Percentiles rank a stretch among this genome's conserved stretches.
Evolutionary conservation across 2,329 filamentous ascomycete genomes (phyloP).

Genomic region (Tolypocladium tundrense): DNA sequence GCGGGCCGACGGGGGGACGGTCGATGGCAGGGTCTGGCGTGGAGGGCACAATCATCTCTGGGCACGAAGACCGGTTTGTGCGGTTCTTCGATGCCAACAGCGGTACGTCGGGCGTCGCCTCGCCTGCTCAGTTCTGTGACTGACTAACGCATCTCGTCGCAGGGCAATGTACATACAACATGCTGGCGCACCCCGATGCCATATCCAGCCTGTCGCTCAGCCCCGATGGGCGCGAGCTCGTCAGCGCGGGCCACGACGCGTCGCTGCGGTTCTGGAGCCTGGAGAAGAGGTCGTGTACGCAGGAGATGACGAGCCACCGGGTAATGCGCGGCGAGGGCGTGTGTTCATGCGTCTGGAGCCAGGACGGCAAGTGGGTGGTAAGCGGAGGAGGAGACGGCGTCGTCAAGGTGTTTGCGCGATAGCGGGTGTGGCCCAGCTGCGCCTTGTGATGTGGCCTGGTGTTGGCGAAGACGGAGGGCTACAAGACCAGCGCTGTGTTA

Average conservation of each 20-base stretch:
- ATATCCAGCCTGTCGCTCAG: slow-evolving; percentile 88
- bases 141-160: slow-evolving; percentile 6
- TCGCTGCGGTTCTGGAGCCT: slow-evolving; percentile 94
- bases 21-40: slow-evolving; percentile 63
- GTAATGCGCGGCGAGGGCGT: slow-evolving; percentile 95
- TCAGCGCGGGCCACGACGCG: slow-evolving; percentile 92
- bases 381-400: slow-evolving; percentile 91
- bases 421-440: slow-evolving; percentile 1
- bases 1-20: slow-evolving; percentile 66
- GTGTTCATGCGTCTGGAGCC: slow-evolving; percentile 89
- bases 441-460: neutral
- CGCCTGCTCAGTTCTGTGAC: neutral
- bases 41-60: slow-evolving; percentile 89
- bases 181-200: slow-evolving; percentile 90
- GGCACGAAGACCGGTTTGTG: slow-evolving; percentile 93
- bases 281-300: slow-evolving; percentile 88
- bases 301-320: slow-evolving; percentile 88
- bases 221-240: slow-evolving; percentile 86
- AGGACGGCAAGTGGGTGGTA: slow-evolving; percentile 89
- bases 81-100: slow-evolving; percentile 98
- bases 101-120: slow-evolving; percentile 52
- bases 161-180: slow-evolving; percentile 99
- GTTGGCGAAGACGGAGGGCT: neutral
- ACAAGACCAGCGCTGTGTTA: slow-evolving; percentile 1
- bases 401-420: slow-evolving; percentile 77